These are phyloP conservation scores for Pseudogymnoascus sp. DNA, from an alignment of 2,329 filamentous ascomycete species.

Conservation along the genomic window DNA sequence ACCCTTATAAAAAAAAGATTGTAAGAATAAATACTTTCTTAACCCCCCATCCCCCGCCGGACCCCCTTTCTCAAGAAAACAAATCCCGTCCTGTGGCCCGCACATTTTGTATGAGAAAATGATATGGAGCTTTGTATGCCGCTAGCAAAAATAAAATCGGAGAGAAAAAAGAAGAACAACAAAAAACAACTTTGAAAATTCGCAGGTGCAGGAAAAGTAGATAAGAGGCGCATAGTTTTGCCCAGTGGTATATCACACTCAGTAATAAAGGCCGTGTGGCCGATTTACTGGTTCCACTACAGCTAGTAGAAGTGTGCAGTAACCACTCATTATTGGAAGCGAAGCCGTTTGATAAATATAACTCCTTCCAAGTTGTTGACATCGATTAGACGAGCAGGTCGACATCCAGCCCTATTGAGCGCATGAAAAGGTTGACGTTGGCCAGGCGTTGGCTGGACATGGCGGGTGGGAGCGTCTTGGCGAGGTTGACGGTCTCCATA, in stretches of 20 bases:
- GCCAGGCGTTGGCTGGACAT: conserved; percentile 77
- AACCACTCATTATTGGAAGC: conserved; percentile 1
- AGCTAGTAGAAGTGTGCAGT: neutral
- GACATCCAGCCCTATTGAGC: conserved; percentile 95
- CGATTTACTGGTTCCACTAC: neutral
- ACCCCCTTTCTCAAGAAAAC: neutral
- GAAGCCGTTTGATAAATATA: conserved; percentile 9
- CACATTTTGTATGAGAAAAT: conserved; percentile 5
- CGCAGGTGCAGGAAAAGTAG: neutral
- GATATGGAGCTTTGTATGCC: conserved; percentile 1
- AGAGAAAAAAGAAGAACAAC: neutral
- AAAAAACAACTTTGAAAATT: neutral
- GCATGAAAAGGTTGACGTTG: conserved; percentile 98
- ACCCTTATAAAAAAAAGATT: neutral
- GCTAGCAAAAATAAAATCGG: conserved; percentile 5
- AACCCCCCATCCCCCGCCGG: too few relatives aligned
- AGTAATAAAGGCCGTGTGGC: neutral
- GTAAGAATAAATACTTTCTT: conserved; percentile 5
- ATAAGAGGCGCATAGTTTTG: neutral
- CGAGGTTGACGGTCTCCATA: conserved; percentile 84
- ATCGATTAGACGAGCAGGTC: conserved; percentile 45
- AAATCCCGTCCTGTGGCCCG: conserved; percentile 6
- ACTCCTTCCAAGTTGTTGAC: neutral
- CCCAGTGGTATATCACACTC: neutral
- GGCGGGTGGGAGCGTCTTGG: conserved; percentile 81